Base-by-base conservation (phyloP, 1,139 yeast genomes). In the Candida sp. region DNA sequence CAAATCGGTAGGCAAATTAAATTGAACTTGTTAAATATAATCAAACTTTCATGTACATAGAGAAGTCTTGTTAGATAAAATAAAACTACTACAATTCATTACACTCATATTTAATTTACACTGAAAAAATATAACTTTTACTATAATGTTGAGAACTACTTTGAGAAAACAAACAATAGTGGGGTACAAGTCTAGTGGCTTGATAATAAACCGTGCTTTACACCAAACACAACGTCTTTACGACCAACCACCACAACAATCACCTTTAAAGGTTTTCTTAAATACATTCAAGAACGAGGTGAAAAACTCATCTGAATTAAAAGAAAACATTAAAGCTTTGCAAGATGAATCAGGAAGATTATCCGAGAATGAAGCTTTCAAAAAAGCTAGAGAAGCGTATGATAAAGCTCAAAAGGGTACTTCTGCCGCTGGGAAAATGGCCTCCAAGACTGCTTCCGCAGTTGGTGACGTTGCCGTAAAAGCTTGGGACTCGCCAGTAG, bases 401-500 rank as follows among this genome's bases (percentile, higher is more conserved):
- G 89, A 87, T 46, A 78, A 75, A 51, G 97, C 98, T 3, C 95
- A 84, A 59, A 80, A 80, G 58, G 87, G 89, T 9, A 75, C 85
- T 15, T 80, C 91, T 36, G 90, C 90, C 35, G 88, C 96, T 7
- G 91, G 96, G 3, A 81, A 85, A 61, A 87, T 90, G 38, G 81
- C 90, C 46, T 80, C 82, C 55, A 87, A 87, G 67, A 93, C 98
- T 2, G 97, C 98, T n/a, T 89, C 87, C 57, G 95, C 84, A 32
- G 89, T 93, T 27, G 99, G 97, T 44, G 84, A 79, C 44, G 95
- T 83, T 38, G 99, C 97, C 3, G 76, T 79, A 38, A 84, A 84
- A 49, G 97, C 98, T 0, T 95, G 99, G 99, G 97, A 95, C 49
- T 89, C 97, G 2, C 90, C 93, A 30, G 87, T 93, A 39, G 93